Base-by-base conservation (phyloP, 768 basidiomycete species). In the Serendipita sp. region DNA sequence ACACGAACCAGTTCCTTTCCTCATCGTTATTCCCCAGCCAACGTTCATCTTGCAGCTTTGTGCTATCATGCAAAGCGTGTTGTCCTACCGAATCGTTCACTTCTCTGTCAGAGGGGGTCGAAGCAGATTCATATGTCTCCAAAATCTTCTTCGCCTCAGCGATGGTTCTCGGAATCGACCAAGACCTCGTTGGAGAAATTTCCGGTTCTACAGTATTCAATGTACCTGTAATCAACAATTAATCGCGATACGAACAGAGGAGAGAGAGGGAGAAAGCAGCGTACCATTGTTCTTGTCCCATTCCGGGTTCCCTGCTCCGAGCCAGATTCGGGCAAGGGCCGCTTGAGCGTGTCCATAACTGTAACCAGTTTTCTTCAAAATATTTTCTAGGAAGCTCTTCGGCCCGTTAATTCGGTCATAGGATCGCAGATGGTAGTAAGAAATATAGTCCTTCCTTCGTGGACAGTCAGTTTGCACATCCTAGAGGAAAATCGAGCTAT, bases 381-480 rank as follows among this genome's bases (percentile, higher is more conserved):
- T 88, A 68, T 81, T 68, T 58, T 78, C 73, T 71, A 95, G 87
- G 70, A 84, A 72, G 13, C 76, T 73, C 51, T 1, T 71, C 78
- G 89, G 87, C 0, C 86, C 85, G 70, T 92, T 93, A 70, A 94
- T 89, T 28, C 93, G 79, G 71, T 97, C 94, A 72, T 94, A 99
- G 0, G 86, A 78, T 35, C 96, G 82, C 28, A 99, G 79, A 75
- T 98, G 92, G 76, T 89, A 97, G 79, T 96, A 92, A 8, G 85
- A 81, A 69, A 96, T 89, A 72, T 87, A 93, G 65, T 93, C 85
- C 75, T 77, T 70, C 18, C 90, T 91, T 66, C 54, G 11, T 3
- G 45, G 66, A 63, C 45, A 16, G 8, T 51, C 48, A 51, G 48
- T 51, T 8, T 18, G 48, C 5, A 51, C 30, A 32, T 18, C 30